phyloP scores from a whole-genome alignment of 257 asterid species.

The Coffea canephora region DNA sequence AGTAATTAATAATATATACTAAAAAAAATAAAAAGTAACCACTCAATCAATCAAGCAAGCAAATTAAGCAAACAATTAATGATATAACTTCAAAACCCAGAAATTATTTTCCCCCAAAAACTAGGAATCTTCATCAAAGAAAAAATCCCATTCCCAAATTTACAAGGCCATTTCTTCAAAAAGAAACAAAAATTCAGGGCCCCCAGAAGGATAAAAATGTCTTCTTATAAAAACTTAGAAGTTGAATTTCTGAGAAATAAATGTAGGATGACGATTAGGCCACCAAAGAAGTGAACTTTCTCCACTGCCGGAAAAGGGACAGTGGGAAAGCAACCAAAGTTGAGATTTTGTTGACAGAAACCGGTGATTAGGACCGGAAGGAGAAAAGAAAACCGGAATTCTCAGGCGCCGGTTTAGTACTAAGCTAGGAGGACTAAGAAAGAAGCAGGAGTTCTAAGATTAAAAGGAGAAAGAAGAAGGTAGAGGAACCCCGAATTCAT shows the following conservation, averaged over 20 bases:
- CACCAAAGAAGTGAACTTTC: neutral
- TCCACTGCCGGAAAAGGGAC: neutral
- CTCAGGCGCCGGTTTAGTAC: neutral
- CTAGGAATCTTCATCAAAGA: neutral
- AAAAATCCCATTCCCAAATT: neutral
- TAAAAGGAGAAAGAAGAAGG: too few relatives aligned
- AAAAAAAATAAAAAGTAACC: neutral
- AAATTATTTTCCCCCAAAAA: conserved; percentile 6
- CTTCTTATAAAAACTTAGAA: neutral
- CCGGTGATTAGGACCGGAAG: neutral
- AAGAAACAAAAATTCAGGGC: neutral
- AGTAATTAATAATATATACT: neutral
- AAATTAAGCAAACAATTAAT: conserved; percentile 4
- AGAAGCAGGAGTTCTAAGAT: neutral
- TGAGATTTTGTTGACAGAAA: neutral
- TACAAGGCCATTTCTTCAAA: neutral
- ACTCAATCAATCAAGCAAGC: neutral
- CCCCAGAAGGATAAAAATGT: neutral
- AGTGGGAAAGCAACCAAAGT: neutral
- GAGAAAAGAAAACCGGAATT: neutral
- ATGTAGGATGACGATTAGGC: neutral
- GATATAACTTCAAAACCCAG: conserved; percentile 4
- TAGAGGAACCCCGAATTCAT: neutral
- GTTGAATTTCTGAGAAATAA: neutral
- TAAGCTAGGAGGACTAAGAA: neutral